Evolutionary conservation across 108 stramenopile species (phyloP), one percentile per base, ranked within the genome.

Genomic region (Craspedostauros australis): DNA sequence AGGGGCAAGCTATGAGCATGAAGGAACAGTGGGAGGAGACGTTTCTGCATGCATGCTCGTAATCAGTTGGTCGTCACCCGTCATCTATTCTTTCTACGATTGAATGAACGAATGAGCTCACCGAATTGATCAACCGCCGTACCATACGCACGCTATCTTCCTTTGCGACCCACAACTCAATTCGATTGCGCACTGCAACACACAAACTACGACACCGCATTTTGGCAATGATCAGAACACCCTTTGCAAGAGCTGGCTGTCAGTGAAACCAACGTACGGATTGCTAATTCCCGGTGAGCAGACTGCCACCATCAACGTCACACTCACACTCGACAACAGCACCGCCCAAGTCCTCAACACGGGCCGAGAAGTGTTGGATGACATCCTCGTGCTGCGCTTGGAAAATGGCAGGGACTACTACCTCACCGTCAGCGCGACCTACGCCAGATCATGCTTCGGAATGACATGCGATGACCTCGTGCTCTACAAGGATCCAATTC

Each of bases 361-460:
- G 6, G 88, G 84, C 32, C 56, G 70, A 24, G 94, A 94, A 70
- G 79, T 85, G 0, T 57, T 98, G 46, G 88, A 94, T 31, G 97
- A 98, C 58, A 77, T 91, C 21, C 57, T 98, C 4, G 83, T 96
- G 19, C 70, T 98, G 21, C 85, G 97, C 9, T 63, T 98, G n/a
- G 95, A 98, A 70, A 89, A 92, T 54, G 95, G 94, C 1, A 73
- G 84, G 14, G 97, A 98, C 65, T 88, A 86, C 54, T 96, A 92
- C 73, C 78, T 98, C 52, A 80, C 82, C 5, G 82, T 95, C 23
- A 79, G 59, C 14, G 95, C 71, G 20, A 61, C 64, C 24, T 95
- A 86, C 72, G 88, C 85, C 1, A 76, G 94, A 36, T 94, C 94
- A 16, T 93, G 89, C 57, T 96, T 92, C 56, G 97, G 97, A 12